phyloP scores from a whole-genome alignment of 345 rosid species.

The Populus simonii region DNA sequence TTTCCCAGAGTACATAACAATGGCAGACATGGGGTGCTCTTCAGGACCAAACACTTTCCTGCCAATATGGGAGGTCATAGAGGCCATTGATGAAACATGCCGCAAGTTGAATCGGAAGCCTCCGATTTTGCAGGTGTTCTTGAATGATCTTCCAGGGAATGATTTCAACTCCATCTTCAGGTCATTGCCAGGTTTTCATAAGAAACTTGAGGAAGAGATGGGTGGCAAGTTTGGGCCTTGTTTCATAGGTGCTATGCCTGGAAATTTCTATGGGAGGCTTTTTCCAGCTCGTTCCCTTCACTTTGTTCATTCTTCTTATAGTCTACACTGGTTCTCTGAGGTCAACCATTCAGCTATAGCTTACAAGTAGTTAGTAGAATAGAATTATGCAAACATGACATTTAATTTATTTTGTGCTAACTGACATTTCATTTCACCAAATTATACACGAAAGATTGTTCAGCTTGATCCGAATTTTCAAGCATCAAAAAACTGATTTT shows the following conservation, averaged over 20 bases:
- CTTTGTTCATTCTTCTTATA: conserved; percentile 21
- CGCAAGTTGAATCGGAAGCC: conserved; percentile 1
- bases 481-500: too few relatives aligned
- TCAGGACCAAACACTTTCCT: conserved; percentile 46
- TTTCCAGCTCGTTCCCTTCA: conserved; percentile 19
- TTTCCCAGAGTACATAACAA: neutral
- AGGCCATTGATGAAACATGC: conserved; percentile 11
- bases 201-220: conserved; percentile 6
- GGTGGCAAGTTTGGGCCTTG: conserved; percentile 3
- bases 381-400: too few relatives aligned
- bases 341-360: neutral
- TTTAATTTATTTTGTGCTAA: too few relatives aligned
- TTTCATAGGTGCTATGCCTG: conserved; percentile 18
- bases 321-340: conserved; percentile 22
- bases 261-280: conserved; percentile 23
- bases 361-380: too few relatives aligned
- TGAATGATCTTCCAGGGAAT: conserved; percentile 46
- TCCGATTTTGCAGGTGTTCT: conserved; percentile 33
- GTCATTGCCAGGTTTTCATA: conserved; percentile 19
- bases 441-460: too few relatives aligned
- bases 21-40: conserved; percentile 46
- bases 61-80: conserved; percentile 4
- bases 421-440: too few relatives aligned
- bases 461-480: too few relatives aligned
- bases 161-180: conserved; percentile 43